phyloP scores from a whole-genome alignment of 202 grass and related monocot species.

The Carex sylvatica region DNA sequence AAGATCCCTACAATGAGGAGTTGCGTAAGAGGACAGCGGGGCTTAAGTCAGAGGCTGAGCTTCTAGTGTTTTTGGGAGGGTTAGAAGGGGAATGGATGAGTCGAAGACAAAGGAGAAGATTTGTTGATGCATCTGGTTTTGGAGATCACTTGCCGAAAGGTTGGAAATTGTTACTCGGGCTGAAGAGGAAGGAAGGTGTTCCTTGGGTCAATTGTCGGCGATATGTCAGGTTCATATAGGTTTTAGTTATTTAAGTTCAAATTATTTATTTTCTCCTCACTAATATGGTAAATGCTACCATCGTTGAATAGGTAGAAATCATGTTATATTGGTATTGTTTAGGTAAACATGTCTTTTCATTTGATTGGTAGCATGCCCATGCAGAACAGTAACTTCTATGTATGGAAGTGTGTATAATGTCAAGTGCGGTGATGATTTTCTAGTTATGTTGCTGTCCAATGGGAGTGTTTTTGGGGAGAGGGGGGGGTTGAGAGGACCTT shows the following conservation, averaged over 20 bases:
- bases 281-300: constrained; percentile 9
- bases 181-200: constrained; percentile 56
- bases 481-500: neutral
- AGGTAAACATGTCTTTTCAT: neutral
- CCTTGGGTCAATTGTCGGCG: constrained; percentile 47
- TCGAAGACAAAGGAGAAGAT: constrained; percentile 52
- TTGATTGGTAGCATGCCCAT: neutral
- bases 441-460: neutral
- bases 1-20: constrained; percentile 54
- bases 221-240: constrained; percentile 68
- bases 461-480: neutral
- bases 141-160: constrained; percentile 78
- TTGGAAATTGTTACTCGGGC: constrained; percentile 76
- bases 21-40: constrained; percentile 48
- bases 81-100: constrained; percentile 60
- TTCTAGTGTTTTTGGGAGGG: constrained; percentile 62
- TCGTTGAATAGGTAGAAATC: neutral
- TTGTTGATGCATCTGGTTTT: constrained; percentile 67
- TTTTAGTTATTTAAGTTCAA: neutral
- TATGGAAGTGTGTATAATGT: neutral
- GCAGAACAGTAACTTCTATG: neutral
- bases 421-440: neutral
- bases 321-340: neutral
- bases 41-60: constrained; percentile 44
- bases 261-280: neutral